Conservation (phyloP, 176 grass and related monocot genomes). For the Musa troglodytarum region DNA sequence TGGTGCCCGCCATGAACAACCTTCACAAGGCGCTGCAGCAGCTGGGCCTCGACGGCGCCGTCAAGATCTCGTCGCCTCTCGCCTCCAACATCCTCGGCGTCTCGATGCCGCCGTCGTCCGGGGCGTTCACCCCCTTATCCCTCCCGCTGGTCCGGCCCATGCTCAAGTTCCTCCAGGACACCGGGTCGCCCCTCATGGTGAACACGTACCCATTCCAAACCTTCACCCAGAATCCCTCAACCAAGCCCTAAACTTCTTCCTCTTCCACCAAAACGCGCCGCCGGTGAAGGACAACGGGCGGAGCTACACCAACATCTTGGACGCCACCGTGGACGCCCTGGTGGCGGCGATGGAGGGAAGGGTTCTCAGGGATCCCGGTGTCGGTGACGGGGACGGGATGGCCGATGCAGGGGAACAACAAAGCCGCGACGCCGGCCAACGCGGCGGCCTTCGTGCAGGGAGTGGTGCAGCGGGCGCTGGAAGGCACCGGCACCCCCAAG, state of each 20-base stretch:
- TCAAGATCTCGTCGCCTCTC: slow-evolving; percentile 60
- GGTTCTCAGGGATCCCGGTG: slow-evolving; percentile 33
- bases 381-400: slow-evolving; percentile 67
- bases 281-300: slow-evolving; percentile 35
- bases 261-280: slow-evolving; percentile 22
- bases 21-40: slow-evolving; percentile 44
- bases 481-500: slow-evolving; percentile 36
- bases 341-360: slow-evolving; percentile 51
- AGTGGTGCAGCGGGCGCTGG: slow-evolving; percentile 31
- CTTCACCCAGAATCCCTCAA: slow-evolving; percentile 54
- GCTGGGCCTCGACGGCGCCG: slow-evolving; percentile 30
- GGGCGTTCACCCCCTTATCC: slow-evolving; percentile 33
- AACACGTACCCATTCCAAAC: slow-evolving; percentile 81
- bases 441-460: slow-evolving; percentile 44
- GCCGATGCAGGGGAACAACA: slow-evolving; percentile 46
- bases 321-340: slow-evolving; percentile 53
- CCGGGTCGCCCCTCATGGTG: slow-evolving; percentile 55
- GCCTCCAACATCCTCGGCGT: slow-evolving; percentile 52
- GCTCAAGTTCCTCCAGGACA: slow-evolving; percentile 52
- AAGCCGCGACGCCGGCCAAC: slow-evolving; percentile 41
- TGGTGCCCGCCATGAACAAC: slow-evolving; percentile 56
- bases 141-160: slow-evolving; percentile 51
- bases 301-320: slow-evolving; percentile 52
- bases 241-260: slow-evolving; percentile 44
- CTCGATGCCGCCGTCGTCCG: slow-evolving; percentile 50